Evolutionary conservation across 768 basidiomycete species (phyloP).

Genomic region (Tubosaeta sp.): DNA sequence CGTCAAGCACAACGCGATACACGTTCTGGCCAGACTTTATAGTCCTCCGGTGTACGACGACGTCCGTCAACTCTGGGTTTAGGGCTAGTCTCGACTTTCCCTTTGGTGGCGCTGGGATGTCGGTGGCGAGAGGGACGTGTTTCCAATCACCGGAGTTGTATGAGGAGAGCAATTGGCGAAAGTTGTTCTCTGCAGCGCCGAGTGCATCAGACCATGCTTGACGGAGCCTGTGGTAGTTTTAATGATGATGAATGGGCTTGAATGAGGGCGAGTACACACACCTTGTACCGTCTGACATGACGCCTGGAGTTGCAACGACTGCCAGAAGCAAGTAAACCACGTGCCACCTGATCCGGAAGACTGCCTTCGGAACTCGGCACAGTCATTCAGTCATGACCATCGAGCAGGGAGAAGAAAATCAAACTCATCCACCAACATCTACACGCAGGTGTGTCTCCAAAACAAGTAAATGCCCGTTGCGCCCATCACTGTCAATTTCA

Average conservation of each 20-base stretch:
- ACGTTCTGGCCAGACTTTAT: slow-evolving; percentile 70
- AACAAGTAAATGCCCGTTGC: not conserved
- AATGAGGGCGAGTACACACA: slow-evolving; percentile 26
- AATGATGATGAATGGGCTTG: not conserved
- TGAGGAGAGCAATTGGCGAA: slow-evolving; percentile 73
- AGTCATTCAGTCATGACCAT: not conserved
- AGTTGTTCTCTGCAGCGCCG: slow-evolving; percentile 68
- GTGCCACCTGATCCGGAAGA: not conserved
- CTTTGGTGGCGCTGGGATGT: slow-evolving; percentile 46
- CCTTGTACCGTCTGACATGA: slow-evolving; percentile 63
- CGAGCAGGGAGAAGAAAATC: not conserved
- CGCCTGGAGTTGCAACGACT: not conserved
- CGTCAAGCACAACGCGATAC: slow-evolving; percentile 78
- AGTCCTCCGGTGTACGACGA: slow-evolving; percentile 71
- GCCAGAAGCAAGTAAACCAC: not conserved
- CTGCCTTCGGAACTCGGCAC: not conserved
- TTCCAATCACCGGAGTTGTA: slow-evolving; percentile 75
- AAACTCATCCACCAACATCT: not conserved
- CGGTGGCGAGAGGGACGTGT: slow-evolving; percentile 51
- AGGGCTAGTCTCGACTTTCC: slow-evolving; percentile 53
- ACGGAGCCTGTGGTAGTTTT: slow-evolving; percentile 53
- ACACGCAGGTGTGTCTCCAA: slow-evolving; percentile 4
- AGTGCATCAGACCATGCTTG: slow-evolving; percentile 81
- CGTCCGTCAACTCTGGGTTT: slow-evolving; percentile 62
- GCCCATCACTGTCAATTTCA: not conserved